Conservation (phyloP, 2,329 filamentous ascomycete species). For the Cercospora brassicicola region DNA sequence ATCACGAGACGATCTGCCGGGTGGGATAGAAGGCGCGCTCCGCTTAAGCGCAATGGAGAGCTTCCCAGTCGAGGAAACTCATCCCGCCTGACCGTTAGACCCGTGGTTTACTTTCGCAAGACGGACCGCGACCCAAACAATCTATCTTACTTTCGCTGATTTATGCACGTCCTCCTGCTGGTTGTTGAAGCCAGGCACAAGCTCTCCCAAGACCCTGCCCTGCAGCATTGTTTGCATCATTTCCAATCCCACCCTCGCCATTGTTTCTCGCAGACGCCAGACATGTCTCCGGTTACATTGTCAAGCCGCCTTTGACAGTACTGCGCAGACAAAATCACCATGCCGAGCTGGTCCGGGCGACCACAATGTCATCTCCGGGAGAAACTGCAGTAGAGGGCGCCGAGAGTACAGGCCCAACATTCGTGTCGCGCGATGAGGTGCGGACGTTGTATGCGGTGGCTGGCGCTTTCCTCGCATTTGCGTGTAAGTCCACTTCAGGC, state of each 20-base stretch:
- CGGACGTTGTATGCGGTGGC: not conserved
- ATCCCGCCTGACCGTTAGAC: not conserved
- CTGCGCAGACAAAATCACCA: not conserved
- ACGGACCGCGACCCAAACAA: not conserved
- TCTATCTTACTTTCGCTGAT: not conserved
- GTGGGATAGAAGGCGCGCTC: not conserved
- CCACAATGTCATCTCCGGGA: constrained; percentile 2
- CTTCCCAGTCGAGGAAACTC: not conserved
- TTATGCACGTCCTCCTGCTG: not conserved
- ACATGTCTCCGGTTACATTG: not conserved
- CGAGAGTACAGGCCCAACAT: not conserved
- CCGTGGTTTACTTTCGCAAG: not conserved
- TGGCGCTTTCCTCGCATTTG: constrained; percentile 7
- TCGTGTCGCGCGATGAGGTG: not conserved
- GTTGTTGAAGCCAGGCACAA: not conserved
- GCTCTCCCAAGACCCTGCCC: not conserved
- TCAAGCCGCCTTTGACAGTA: not conserved
- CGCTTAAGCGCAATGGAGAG: not conserved
- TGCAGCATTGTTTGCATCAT: not conserved
- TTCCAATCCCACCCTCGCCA: not conserved
- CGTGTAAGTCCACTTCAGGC: not conserved
- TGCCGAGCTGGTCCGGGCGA: not conserved
- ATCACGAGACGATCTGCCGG: not conserved
- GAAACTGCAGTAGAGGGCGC: not conserved
- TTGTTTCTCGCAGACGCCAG: not conserved